Conservation (phyloP, 495 filamentous ascomycete species). For the Penicillium coprophilum region DNA sequence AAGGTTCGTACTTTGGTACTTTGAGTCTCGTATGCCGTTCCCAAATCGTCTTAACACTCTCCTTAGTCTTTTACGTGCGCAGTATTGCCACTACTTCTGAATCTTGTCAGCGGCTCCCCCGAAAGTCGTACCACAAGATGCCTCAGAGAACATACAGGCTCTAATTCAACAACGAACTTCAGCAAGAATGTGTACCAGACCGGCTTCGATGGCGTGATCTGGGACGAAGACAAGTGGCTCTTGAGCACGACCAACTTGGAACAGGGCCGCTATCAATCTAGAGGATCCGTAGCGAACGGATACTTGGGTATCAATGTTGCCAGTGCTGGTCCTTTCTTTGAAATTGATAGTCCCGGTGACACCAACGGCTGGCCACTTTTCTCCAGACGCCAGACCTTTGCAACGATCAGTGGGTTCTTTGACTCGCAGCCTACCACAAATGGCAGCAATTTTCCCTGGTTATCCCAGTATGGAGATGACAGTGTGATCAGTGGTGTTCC, state of each 20-base stretch:
- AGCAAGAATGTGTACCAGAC: constrained; percentile 44
- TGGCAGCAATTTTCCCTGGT: constrained; percentile 69
- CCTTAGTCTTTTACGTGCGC: constrained; percentile 13
- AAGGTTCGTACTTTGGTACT: constrained; percentile 14
- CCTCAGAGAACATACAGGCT: constrained; percentile 16
- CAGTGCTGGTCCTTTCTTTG: constrained; percentile 68
- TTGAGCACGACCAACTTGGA: constrained; percentile 55
- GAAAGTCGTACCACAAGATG: constrained; percentile 17
- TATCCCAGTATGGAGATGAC: constrained; percentile 69
- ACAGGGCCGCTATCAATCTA: constrained; percentile 62
- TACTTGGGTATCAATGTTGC: constrained; percentile 63
- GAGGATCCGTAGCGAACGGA: constrained; percentile 63
- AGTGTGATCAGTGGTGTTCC: constrained; percentile 73
- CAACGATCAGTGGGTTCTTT: constrained; percentile 73
- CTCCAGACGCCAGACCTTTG: constrained; percentile 65
- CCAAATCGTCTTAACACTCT: constrained; percentile 9
- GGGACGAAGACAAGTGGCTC: constrained; percentile 65
- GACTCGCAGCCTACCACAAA: constrained; percentile 62
- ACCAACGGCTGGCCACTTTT: constrained; percentile 78
- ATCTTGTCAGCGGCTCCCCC: constrained; percentile 13
- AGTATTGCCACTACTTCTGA: constrained; percentile 20
- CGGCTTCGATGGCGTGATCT: constrained; percentile 53
- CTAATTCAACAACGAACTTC: constrained; percentile 9
- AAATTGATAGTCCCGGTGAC: constrained; percentile 50
- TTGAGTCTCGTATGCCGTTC: neutral